Base-by-base conservation (phyloP, 805 yeast species). In the Teunomyces funiuensis region DNA sequence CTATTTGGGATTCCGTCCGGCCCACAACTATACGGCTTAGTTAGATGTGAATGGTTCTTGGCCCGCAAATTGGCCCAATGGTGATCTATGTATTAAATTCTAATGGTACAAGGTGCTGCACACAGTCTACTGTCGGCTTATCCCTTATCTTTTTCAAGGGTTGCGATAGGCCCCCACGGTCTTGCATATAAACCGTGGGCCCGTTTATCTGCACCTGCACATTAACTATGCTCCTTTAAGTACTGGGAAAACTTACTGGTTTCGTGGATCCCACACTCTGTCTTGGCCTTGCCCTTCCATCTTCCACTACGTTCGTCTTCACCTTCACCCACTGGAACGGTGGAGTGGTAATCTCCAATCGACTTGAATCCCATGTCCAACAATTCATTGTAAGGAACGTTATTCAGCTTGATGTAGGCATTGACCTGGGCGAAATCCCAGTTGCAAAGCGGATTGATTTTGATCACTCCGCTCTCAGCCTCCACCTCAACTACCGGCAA, bases 291-390 rank as follows among this genome's bases (percentile, higher is more conserved):
- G 2, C 97, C 97, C 70, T 85, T 84, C 98, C 98, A 91, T 56
- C 98, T 78, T 1, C 98, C 98, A n/a, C 93, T 80, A 50, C 98
- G 77, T 62, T 91, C 98, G 57, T 91, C 97, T 58, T 88, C 97
- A 7, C 95, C 96, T 33, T 85, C 96, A 6, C 69, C 75, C 8
- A 88, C 95, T 2, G 98, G 97, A 22, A 66, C 80, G 0, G 98
- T 91, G 1, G 96, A 87, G 62, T 91, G 98, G 78, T 90, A 91
- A 62, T 91, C 98, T 1, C 98, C 98, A 11, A 91, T 78, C 0
- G 96, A 87, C 55, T 88, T 83, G 64, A 90, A 91, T 0, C 97
- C 97, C 42, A 81, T 67, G 61, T 89, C 91, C 27, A 91, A 67
- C 25, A 91, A 71, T 46, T 78, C 88, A 57, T 91, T 91, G 65